Percentiles rank a stretch among this genome's conserved stretches.
These are phyloP conservation scores for Zygosaccharomyces lentus DNA, from an alignment of 805 yeast genomes.

Conservation along the genomic window DNA sequence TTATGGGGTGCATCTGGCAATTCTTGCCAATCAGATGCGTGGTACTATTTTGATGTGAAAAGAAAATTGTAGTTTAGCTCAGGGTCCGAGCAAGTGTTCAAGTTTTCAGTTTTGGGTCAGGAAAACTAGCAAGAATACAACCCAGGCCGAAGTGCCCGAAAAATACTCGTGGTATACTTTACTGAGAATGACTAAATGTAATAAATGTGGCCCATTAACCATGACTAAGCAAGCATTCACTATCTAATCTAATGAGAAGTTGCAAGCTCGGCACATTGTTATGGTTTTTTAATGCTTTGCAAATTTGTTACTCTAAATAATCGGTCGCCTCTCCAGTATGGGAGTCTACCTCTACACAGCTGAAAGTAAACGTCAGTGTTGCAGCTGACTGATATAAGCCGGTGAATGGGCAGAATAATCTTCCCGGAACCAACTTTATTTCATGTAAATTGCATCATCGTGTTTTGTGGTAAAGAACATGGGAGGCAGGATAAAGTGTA, in stretches of 20 bases:
- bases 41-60: neutral
- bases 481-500: too few species aligned
- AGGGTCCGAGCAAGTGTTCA: conserved; percentile 41
- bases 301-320: conserved; percentile 44
- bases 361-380: conserved; percentile 45
- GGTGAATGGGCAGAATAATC: conserved; percentile 38
- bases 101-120: conserved; percentile 46
- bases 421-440: conserved; percentile 30
- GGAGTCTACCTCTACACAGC: conserved; percentile 43
- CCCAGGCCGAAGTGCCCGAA: conserved; percentile 50
- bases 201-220: conserved; percentile 40
- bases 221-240: conserved; percentile 50
- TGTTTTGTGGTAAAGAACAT: too few species aligned
- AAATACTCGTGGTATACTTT: conserved; percentile 44
- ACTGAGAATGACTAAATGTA: conserved; percentile 43
- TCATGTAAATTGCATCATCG: conserved; percentile 35
- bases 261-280: conserved; percentile 41
- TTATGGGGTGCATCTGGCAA: too few species aligned
- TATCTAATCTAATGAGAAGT: conserved; percentile 44
- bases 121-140: conserved; percentile 49
- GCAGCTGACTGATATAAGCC: conserved; percentile 31
- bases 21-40: neutral
- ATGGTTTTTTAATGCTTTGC: conserved; percentile 41
- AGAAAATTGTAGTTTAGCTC: neutral
- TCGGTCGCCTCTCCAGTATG: conserved; percentile 41